Evolutionary conservation across 2,329 filamentous ascomycete species (phyloP).

Genomic region (Fusarium miscanthi): DNA sequence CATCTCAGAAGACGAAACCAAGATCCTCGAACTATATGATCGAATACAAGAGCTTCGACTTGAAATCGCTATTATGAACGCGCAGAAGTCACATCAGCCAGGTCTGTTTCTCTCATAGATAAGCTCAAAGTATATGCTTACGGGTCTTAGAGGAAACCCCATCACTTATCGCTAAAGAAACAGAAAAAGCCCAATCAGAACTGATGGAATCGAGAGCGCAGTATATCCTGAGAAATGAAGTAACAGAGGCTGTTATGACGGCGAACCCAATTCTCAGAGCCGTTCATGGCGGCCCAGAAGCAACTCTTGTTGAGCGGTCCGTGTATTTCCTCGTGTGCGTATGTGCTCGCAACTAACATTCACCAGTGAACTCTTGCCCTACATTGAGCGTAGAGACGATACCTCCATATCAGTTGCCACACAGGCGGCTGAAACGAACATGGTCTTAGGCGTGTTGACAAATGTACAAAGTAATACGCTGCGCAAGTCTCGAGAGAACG

Average conservation of each 20-base stretch:
- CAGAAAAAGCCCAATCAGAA: slow-evolving; percentile 70
- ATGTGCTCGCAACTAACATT: slow-evolving; percentile 15
- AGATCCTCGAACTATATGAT: slow-evolving; percentile 76
- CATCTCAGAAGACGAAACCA: slow-evolving; percentile 74
- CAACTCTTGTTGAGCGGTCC: slow-evolving; percentile 76
- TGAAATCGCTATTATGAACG: slow-evolving; percentile 74
- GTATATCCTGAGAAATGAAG: slow-evolving; percentile 76
- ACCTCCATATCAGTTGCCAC: slow-evolving; percentile 72
- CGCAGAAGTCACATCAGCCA: slow-evolving; percentile 53
- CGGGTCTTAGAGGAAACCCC: slow-evolving; percentile 34
- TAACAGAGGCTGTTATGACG: slow-evolving; percentile 74
- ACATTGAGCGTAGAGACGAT: slow-evolving; percentile 74
- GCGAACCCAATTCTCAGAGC: slow-evolving; percentile 82
- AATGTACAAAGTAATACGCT: slow-evolving; percentile 69
- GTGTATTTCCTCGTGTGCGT: slow-evolving; percentile 5
- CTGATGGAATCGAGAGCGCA: slow-evolving; percentile 76
- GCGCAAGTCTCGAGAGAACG: slow-evolving; percentile 68
- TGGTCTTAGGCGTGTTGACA: slow-evolving; percentile 64
- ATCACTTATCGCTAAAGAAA: slow-evolving; percentile 59
- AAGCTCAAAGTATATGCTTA: slow-evolving; percentile 20
- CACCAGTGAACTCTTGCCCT: slow-evolving; percentile 72
- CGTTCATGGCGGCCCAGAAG: slow-evolving; percentile 74
- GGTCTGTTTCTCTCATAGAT: slow-evolving; percentile 44
- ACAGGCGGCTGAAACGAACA: slow-evolving; percentile 64
- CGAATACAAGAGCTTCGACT: slow-evolving; percentile 76